Evolutionary conservation across 1,284 basidiomycete genomes (phyloP).

Genomic region (Pyrrhoderma noxium): DNA sequence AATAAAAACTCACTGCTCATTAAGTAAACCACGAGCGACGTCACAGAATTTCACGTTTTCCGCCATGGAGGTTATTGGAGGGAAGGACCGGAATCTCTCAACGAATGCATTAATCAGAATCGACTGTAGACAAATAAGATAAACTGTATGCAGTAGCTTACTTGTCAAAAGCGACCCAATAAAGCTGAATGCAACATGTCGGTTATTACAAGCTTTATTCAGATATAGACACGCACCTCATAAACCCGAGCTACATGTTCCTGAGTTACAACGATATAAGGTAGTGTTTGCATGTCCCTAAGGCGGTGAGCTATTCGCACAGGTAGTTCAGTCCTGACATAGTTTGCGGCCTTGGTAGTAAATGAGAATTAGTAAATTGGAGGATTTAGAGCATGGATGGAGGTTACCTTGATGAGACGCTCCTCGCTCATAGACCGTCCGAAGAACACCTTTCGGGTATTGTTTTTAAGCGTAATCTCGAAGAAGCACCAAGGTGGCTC

Average conservation of each 20-base stretch:
- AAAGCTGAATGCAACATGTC: slow-evolving; percentile 43
- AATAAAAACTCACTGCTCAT: slow-evolving; percentile 59
- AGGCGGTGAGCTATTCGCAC: slow-evolving; percentile 84
- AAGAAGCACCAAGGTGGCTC: no score
- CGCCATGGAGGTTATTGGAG: slow-evolving; percentile 61
- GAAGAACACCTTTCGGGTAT: slow-evolving; percentile 47
- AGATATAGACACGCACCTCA: slow-evolving; percentile 42
- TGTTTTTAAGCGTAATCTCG: no score
- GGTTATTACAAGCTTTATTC: neutral
- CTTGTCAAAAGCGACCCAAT: slow-evolving; percentile 81
- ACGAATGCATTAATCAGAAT: neutral
- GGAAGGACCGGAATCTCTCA: slow-evolving; percentile 67
- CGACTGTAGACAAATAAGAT: neutral
- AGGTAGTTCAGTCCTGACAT: slow-evolving; percentile 83
- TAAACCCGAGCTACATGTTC: slow-evolving; percentile 82
- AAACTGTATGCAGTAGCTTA: slow-evolving; percentile 26
- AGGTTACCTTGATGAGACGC: slow-evolving; percentile 59
- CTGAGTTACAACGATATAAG: slow-evolving; percentile 85
- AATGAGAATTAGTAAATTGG: slow-evolving; percentile 11
- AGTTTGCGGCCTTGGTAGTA: slow-evolving; percentile 67
- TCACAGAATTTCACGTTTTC: slow-evolving; percentile 79
- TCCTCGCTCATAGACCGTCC: slow-evolving; percentile 72
- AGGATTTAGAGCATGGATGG: neutral
- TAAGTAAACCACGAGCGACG: slow-evolving; percentile 58
- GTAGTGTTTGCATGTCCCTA: slow-evolving; percentile 79